Evolutionary conservation across 2,329 filamentous ascomycete species (phyloP).

Genomic region (Diaporthe sp.): DNA sequence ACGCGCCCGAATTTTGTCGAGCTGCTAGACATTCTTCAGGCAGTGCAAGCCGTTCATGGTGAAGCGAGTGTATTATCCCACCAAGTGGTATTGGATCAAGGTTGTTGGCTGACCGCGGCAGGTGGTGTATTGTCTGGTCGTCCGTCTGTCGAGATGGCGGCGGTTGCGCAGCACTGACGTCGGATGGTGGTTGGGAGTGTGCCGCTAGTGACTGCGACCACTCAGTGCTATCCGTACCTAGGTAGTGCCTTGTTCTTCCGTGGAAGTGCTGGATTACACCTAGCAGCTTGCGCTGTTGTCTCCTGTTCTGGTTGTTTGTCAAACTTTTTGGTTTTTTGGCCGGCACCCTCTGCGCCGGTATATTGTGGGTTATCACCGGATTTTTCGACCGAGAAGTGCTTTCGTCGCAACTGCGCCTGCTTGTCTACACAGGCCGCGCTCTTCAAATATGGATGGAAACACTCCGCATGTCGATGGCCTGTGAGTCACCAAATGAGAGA

Average conservation of each 20-base stretch:
- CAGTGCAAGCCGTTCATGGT: conserved; percentile 34
- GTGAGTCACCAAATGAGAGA: conserved; percentile 16
- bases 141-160: not conserved
- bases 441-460: conserved; percentile 6
- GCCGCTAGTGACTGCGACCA: conserved; percentile 24
- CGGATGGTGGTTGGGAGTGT: conserved; percentile 32
- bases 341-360: not conserved
- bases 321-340: not conserved
- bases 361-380: conserved; percentile 23
- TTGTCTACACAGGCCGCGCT: not conserved
- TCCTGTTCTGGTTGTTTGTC: not conserved
- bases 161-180: conserved; percentile 21
- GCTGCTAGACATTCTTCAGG: conserved; percentile 41
- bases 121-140: not conserved
- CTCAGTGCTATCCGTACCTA: not conserved
- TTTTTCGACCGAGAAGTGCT: conserved; percentile 26
- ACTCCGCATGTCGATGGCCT: not conserved
- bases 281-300: not conserved
- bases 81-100: not conserved
- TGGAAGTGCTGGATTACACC: not conserved
- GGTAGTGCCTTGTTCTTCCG: not conserved
- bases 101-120: not conserved
- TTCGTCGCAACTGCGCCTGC: not conserved
- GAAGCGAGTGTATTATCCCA: conserved; percentile 4
- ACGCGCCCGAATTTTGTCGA: conserved; percentile 39